Conservation (phyloP, 2,329 filamentous ascomycete genomes). For the Dactylonectria macrodidyma region DNA sequence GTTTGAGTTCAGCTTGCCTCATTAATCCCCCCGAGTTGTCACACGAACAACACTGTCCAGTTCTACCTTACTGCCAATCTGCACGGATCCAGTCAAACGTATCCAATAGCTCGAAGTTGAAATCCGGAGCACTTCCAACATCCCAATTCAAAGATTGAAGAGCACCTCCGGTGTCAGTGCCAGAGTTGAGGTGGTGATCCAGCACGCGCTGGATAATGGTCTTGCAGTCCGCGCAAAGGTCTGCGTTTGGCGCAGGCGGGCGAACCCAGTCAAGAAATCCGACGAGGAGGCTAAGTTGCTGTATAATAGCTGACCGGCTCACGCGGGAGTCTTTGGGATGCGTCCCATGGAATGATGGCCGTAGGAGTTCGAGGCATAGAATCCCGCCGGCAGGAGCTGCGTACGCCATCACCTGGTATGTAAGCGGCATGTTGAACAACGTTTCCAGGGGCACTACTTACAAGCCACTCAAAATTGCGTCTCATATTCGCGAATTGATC, state of each 20-base stretch:
- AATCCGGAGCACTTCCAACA: constrained; percentile 48
- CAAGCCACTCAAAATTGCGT: constrained; percentile 32
- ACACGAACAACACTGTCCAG: no score
- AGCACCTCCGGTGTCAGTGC: constrained; percentile 36
- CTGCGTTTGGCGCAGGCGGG: constrained; percentile 63
- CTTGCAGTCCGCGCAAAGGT: constrained; percentile 62
- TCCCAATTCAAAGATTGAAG: constrained; percentile 53
- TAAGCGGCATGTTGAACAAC: constrained; percentile 58
- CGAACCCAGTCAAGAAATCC: constrained; percentile 67
- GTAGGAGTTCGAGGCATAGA: constrained; percentile 64
- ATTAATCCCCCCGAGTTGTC: no score
- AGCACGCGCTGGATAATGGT: constrained; percentile 64
- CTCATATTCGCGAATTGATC: constrained; percentile 24
- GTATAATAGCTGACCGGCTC: constrained; percentile 61
- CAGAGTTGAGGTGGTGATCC: constrained; percentile 62
- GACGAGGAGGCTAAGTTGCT: constrained; percentile 65
- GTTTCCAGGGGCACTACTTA: constrained; percentile 53
- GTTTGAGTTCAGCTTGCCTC: no score
- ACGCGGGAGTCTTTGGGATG: constrained; percentile 38
- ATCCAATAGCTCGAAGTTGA: constrained; percentile 64
- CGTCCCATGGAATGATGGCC: constrained; percentile 47
- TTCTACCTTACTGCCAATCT: neutral
- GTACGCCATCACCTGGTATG: constrained; percentile 66
- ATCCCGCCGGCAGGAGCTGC: constrained; percentile 64
- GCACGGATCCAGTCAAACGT: constrained; percentile 56